Evolutionary conservation across 768 basidiomycete species (phyloP).

Genomic region (Mycena metata): DNA sequence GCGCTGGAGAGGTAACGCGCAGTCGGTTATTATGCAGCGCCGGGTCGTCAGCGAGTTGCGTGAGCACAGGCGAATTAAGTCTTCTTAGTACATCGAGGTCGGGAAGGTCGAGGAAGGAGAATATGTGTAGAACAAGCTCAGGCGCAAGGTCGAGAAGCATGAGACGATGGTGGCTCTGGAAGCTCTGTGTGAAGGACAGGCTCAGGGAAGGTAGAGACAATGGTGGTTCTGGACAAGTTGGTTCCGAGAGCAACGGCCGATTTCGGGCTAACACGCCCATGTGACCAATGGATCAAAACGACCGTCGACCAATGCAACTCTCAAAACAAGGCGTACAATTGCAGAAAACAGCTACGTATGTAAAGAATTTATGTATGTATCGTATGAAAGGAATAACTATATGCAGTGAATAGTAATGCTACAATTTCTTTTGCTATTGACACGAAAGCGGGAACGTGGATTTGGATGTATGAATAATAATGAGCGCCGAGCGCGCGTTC

Average conservation of each 20-base stretch:
- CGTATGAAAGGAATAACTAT: conserved; percentile 35
- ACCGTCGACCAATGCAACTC: too few relatives aligned
- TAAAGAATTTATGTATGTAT: conserved; percentile 27
- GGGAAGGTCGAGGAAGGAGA: conserved; percentile 80
- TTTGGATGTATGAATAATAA: conserved; percentile 30
- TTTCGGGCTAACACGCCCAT: conserved; percentile 1
- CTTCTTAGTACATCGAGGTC: conserved; percentile 71
- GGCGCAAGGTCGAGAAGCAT: conserved; percentile 55
- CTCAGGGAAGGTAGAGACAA: too few relatives aligned
- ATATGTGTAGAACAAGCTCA: conserved; percentile 71
- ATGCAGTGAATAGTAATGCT: conserved; percentile 35
- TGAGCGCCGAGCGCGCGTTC: conserved; percentile 2
- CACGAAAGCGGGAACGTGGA: conserved; percentile 20
- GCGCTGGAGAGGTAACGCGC: conserved; percentile 73
- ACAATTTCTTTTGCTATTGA: conserved; percentile 33
- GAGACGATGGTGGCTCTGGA: conserved; percentile 48
- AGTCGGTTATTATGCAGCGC: conserved; percentile 74
- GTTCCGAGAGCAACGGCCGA: conserved; percentile 13
- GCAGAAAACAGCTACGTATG: conserved; percentile 29
- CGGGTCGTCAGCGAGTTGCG: conserved; percentile 69
- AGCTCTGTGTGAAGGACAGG: too few relatives aligned
- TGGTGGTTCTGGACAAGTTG: conserved; percentile 26
- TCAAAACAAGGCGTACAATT: conserved; percentile 20
- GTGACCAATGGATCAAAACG: conserved; percentile 4
- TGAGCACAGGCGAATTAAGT: conserved; percentile 58